phyloP scores from a whole-genome alignment of 2,329 filamentous ascomycete genomes.

The Monosporascus sp. region DNA sequence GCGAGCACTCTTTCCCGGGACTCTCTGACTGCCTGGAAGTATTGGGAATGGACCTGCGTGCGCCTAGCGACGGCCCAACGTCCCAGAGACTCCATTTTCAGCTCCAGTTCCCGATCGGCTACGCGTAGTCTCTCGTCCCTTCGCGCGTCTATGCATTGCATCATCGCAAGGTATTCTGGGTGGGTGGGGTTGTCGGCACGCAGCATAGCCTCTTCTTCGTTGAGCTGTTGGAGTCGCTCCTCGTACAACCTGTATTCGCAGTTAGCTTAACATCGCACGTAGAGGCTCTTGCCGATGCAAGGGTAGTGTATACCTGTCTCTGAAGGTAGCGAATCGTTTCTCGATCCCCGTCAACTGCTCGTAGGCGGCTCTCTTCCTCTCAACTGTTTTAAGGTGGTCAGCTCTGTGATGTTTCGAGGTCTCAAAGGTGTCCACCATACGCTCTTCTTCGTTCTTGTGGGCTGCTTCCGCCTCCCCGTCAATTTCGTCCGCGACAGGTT shows the following conservation, averaged over 20 bases:
- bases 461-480: constrained; percentile 56
- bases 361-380: constrained; percentile 73
- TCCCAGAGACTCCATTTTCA: constrained; percentile 67
- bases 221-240: constrained; percentile 77
- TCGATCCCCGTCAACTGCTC: constrained; percentile 77
- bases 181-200: constrained; percentile 64
- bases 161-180: constrained; percentile 85
- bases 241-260: constrained; percentile 64
- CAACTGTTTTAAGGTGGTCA: constrained; percentile 47
- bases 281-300: no score
- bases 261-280: constrained; percentile 16
- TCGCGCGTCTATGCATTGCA: constrained; percentile 78
- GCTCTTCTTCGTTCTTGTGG: constrained; percentile 59
- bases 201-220: constrained; percentile 61
- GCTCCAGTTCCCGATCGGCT: constrained; percentile 67
- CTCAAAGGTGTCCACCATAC: constrained; percentile 34
- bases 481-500: constrained; percentile 47
- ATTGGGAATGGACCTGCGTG: constrained; percentile 83
- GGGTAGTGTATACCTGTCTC: constrained; percentile 57
- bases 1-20: constrained; percentile 75
- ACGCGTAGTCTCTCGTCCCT: constrained; percentile 73
- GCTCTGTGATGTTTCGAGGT: constrained; percentile 9
- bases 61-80: constrained; percentile 74
- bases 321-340: constrained; percentile 79
- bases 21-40: constrained; percentile 80